A percentile compares a stretch with the other conserved stretches of the same genome.
Conservation (phyloP, 257 asterid species). For the Linderniella brevidens region DNA sequence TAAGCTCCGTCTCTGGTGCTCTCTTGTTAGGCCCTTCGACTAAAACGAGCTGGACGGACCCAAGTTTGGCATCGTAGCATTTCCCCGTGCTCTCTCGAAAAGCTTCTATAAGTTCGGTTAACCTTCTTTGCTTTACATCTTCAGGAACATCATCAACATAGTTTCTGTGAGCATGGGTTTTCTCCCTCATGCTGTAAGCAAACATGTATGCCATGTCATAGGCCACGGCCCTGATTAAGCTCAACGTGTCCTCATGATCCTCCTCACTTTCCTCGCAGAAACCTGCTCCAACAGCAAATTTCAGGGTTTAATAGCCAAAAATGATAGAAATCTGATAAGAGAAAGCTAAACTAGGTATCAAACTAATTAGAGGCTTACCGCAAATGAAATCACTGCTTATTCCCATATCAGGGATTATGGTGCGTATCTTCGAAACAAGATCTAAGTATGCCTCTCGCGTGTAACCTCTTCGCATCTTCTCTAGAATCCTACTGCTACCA, state of each 20-base stretch:
- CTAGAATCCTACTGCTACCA: constrained; percentile 76
- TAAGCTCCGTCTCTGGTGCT: constrained; percentile 81
- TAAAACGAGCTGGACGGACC: constrained; percentile 67
- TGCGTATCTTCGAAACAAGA: constrained; percentile 65
- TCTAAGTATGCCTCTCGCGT: constrained; percentile 85
- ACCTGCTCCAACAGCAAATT: constrained; percentile 36
- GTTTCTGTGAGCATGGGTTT: constrained; percentile 93
- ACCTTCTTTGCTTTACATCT: constrained; percentile 70
- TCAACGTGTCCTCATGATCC: constrained; percentile 71
- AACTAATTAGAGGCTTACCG: constrained; percentile 32
- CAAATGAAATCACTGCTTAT: constrained; percentile 95
- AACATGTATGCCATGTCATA: constrained; percentile 84
- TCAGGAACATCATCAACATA: constrained; percentile 26
- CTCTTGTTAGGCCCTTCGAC: constrained; percentile 96
- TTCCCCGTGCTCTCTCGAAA: constrained; percentile 83
- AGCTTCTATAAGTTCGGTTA: constrained; percentile 67
- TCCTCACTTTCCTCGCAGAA: constrained; percentile 95
- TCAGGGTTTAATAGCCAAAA: no score
- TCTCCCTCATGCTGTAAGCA: constrained; percentile 99
- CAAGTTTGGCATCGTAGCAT: constrained; percentile 56
- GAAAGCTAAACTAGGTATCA: background rate
- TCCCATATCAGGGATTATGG: constrained; percentile 71
- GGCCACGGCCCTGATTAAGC: constrained; percentile 50
- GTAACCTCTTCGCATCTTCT: constrained; percentile 87
- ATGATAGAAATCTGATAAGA: background rate